Conservation (phyloP, 169 alveolate genomes). For the Cystoisospora suis region DNA sequence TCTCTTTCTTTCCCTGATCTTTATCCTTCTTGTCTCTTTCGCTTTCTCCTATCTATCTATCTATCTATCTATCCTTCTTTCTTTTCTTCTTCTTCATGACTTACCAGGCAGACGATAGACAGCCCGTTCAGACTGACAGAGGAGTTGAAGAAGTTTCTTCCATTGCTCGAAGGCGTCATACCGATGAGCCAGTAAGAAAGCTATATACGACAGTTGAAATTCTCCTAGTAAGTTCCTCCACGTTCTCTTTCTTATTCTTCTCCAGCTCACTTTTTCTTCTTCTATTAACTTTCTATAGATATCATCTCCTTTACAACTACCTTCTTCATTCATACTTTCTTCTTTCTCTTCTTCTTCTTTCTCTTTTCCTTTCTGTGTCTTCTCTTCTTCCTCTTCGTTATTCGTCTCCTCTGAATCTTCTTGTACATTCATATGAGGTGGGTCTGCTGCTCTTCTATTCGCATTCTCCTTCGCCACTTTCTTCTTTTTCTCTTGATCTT, state of each 20-base stretch:
- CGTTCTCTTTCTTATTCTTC: not conserved
- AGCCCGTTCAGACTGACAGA: conserved; percentile 21
- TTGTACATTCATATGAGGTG: not conserved
- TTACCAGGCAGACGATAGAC: not conserved
- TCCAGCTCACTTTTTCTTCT: not conserved
- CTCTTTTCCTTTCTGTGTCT: not conserved
- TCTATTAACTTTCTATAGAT: too few relatives aligned
- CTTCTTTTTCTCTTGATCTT: not conserved
- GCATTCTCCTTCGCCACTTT: too few relatives aligned
- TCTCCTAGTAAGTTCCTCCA: not conserved
- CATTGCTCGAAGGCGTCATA: conserved; percentile 23
- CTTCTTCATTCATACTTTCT: too few relatives aligned
- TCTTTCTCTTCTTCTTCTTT: not conserved
- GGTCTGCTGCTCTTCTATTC: too few relatives aligned
- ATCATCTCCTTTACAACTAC: too few relatives aligned
- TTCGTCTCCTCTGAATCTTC: not conserved
- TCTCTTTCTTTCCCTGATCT: too few relatives aligned
- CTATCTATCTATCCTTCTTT: too few relatives aligned
- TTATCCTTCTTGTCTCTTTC: too few relatives aligned
- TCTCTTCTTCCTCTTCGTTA: not conserved
- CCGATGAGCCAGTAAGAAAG: conserved; percentile 18
- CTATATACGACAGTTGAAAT: not conserved
- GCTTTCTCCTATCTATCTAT: not conserved
- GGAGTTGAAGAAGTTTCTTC: conserved; percentile 16
- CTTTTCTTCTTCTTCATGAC: too few relatives aligned